phyloP scores from a whole-genome alignment of 148 eudicot genomes.

The Amaranthus cruentus region DNA sequence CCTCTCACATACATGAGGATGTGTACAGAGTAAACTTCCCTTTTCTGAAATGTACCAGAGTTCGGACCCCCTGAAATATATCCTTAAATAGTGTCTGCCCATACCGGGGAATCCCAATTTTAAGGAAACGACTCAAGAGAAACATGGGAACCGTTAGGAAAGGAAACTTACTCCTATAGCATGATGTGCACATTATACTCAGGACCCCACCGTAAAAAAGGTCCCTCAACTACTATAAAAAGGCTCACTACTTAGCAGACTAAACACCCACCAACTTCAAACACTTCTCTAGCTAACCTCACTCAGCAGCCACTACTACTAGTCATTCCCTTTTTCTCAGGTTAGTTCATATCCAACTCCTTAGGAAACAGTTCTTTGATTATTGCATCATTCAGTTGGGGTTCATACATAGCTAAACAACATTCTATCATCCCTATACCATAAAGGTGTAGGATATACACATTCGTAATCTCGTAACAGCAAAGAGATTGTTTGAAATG shows the following conservation, averaged over 20 bases:
- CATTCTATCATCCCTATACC: too few relatives aligned
- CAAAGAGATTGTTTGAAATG: too few relatives aligned
- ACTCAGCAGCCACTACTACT: neutral
- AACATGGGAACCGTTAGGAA: neutral
- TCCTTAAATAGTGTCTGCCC: conserved; percentile 17
- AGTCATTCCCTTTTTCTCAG: conserved; percentile 9
- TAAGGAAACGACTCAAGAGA: conserved; percentile 31
- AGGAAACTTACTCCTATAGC: neutral
- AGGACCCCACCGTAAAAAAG: conserved; percentile 22
- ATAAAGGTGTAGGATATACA: too few relatives aligned
- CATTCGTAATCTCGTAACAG: too few relatives aligned
- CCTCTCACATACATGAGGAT: conserved; percentile 10
- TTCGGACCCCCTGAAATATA: neutral
- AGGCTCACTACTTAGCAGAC: conserved; percentile 19
- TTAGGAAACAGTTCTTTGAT: neutral
- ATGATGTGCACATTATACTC: conserved; percentile 38
- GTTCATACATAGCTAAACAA: neutral
- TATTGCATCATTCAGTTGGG: neutral
- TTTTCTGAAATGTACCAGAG: neutral
- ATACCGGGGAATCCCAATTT: conserved; percentile 35
- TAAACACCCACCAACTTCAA: conserved; percentile 15
- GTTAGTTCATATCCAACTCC: conserved; percentile 7
- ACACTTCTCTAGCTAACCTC: conserved; percentile 14
- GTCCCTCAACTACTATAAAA: conserved; percentile 22
- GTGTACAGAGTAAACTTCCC: conserved; percentile 1